A percentile compares a stretch with the other conserved stretches of the same genome.
Evolutionary conservation across 2,329 filamentous ascomycete genomes (phyloP).

Genomic region (Exophiala bonariae): DNA sequence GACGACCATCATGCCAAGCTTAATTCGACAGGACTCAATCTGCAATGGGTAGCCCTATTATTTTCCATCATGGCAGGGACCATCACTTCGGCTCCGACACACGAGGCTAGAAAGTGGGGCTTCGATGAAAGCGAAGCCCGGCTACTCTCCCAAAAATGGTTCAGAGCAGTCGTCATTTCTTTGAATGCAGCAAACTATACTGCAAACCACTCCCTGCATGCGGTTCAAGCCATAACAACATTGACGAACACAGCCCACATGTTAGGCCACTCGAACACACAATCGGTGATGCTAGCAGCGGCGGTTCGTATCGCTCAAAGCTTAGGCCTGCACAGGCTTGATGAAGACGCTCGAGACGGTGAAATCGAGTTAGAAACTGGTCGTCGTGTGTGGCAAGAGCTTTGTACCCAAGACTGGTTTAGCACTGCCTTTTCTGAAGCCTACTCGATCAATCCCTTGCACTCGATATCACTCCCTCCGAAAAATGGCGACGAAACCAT

Average conservation of each 20-base stretch:
- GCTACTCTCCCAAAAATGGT: constrained; percentile 45
- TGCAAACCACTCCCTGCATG: constrained; percentile 41
- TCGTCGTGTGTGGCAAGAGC: constrained; percentile 40
- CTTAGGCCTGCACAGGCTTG: constrained; percentile 46
- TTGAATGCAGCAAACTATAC: constrained; percentile 48
- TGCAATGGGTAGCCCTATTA: constrained; percentile 35
- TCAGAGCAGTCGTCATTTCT: constrained; percentile 45
- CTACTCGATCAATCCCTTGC: constrained; percentile 38
- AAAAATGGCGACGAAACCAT: constrained; percentile 39
- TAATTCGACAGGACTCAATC: constrained; percentile 33
- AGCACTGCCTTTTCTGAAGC: constrained; percentile 41
- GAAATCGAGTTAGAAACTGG: constrained; percentile 36
- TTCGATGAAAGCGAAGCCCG: constrained; percentile 43
- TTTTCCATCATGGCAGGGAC: constrained; percentile 22
- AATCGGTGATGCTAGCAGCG: constrained; percentile 46
- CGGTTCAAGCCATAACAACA: constrained; percentile 48
- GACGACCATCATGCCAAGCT: constrained; percentile 35
- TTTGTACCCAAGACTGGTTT: constrained; percentile 46
- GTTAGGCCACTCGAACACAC: constrained; percentile 50
- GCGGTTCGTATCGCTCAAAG: constrained; percentile 49
- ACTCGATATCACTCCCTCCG: constrained; percentile 37
- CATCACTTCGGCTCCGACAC: constrained; percentile 17
- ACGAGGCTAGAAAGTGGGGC: constrained; percentile 42
- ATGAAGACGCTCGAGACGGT: constrained; percentile 23
- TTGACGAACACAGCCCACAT: constrained; percentile 51